Evolutionary conservation across 1,284 basidiomycete species (phyloP), one percentile per base, ranked within the genome.

Genomic region (Rhodotorula sp.): DNA sequence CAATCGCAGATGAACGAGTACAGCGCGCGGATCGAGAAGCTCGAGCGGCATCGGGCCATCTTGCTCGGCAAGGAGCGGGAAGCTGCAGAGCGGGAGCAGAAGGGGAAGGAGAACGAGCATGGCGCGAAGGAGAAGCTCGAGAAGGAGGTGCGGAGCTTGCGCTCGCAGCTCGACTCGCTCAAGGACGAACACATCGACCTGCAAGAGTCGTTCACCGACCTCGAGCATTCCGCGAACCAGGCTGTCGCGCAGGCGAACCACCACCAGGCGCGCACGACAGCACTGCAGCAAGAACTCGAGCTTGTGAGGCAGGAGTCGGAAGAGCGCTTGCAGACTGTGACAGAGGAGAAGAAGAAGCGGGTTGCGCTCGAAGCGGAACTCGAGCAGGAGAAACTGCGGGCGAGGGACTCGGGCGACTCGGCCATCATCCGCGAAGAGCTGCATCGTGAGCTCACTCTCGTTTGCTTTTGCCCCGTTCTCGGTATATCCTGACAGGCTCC

Each of bases 41-140:
- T 76, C 37, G 75, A 75, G 46, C 68, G 75, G 16, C 69, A 74
- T 11, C 69, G 75, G 16, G 67, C 70, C 6, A 48, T 72, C 20
- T 24, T 75, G n/a, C 24, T 77, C 30, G 69, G 60, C 31, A 70
- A 71, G 46, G 73, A 76, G 44, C 69, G 71, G 24, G 74, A 72
- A 28, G 54, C 67, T 8, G 40, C 62, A 37, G 61, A 71, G 28
- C 58, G 65, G 46, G 69, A 68, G 34, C 54, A 65, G 40, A 48
- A 58, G 51, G 61, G 55, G 37, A 44, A 62, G 22, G 22, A 46
- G 4, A 72, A 72, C 50, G 66, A 64, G 37, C 67, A 70, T 9
- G 37, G 46, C 48, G 64, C 28, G 16, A 53, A 60, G 4, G 28
- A 50, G 15, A 65, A 64, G 18, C 48, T 73, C 28, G 63, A 72